Base-by-base conservation (phyloP, 2,329 filamentous ascomycete genomes). In the Aspergillus oerlinghausenensis region DNA sequence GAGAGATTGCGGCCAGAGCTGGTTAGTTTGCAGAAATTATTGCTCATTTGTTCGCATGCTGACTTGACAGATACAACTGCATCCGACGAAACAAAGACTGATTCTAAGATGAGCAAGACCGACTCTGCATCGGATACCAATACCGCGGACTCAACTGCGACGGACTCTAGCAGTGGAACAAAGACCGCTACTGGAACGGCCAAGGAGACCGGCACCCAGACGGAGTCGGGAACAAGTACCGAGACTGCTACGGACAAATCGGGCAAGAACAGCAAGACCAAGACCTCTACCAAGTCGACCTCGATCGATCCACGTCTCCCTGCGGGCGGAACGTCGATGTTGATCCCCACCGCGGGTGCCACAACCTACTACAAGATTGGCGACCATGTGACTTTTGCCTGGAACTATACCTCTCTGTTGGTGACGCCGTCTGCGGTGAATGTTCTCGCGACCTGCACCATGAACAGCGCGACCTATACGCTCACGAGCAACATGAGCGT, bases 391-490 rank as follows among this genome's bases (percentile, higher is more conserved):
- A 87, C 85, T 0, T 86, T 88, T 63, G 80, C 77, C 21, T 88
- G 86, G 85, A 88, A 88, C 72, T 88, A 87, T 72, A 88, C 86
- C 14, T 85, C 82, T 10, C 74, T 88, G 25, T 79, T 77, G 21
- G 76, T 82, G 19, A 84, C 82, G 0, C 86, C 86, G 0, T 77
- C 78, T 1, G 79, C 78, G 47, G 75, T 88, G 63, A 84, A 88
- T 63, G 79, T 88, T 40, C 72, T 87, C 47, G 85, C 86, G 1
- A 81, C 80, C 10, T 87, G 85, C 77, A 79, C 78, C 38, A 70
- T 77, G 57, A 87, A 87, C 72, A 75, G 79, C 56, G 77, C 78
- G 49, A 82, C 79, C 40, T 88, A 88, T 69, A 88, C 85, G 21
- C 79, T 88, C 57, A 77, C 83, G 17, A 68, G 76, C 57, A 88